Evolutionary conservation across 1,139 yeast genomes (phyloP).

Genomic region (Protomyces arabidopsidicola): DNA sequence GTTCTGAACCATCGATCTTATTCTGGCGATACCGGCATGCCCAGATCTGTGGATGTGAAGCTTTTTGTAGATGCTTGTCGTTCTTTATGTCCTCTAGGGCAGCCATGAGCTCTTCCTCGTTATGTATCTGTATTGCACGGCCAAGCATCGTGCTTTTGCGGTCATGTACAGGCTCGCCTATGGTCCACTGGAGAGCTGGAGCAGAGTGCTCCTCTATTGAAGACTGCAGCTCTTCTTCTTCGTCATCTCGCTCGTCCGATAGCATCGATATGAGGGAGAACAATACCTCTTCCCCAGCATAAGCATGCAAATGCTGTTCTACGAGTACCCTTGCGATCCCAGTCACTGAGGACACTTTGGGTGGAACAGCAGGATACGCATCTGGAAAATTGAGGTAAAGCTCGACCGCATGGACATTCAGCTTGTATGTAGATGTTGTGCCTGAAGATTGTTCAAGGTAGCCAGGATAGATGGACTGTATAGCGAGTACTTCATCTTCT

Average conservation of each 20-base stretch:
- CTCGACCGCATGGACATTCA: background rate
- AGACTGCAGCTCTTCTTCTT: background rate
- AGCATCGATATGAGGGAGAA: slow-evolving; percentile 3
- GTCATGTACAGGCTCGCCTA: slow-evolving; percentile 72
- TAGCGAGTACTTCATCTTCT: slow-evolving; percentile 14
- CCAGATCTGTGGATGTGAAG: slow-evolving; percentile 66
- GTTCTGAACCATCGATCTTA: background rate
- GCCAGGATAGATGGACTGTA: slow-evolving; percentile 16
- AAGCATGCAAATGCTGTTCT: background rate
- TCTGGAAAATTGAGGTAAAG: slow-evolving; percentile 7
- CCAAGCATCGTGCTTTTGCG: slow-evolving; percentile 84
- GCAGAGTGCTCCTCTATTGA: background rate
- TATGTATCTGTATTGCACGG: slow-evolving; percentile 56
- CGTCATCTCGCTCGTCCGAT: background rate
- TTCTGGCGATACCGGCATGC: slow-evolving; percentile 13
- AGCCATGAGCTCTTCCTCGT: slow-evolving; percentile 60
- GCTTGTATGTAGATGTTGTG: slow-evolving; percentile 2
- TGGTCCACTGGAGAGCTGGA: slow-evolving; percentile 49
- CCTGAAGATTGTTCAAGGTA: background rate
- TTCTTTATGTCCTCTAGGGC: slow-evolving; percentile 49
- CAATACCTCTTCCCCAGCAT: slow-evolving; percentile 6
- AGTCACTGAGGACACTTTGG: background rate
- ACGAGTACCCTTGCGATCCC: slow-evolving; percentile 1
- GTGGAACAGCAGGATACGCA: slow-evolving; percentile 1
- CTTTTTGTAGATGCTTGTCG: slow-evolving; percentile 56